Base-by-base conservation (phyloP, 2,329 filamentous ascomycete species). In the Colletotrichum higginsianum region DNA sequence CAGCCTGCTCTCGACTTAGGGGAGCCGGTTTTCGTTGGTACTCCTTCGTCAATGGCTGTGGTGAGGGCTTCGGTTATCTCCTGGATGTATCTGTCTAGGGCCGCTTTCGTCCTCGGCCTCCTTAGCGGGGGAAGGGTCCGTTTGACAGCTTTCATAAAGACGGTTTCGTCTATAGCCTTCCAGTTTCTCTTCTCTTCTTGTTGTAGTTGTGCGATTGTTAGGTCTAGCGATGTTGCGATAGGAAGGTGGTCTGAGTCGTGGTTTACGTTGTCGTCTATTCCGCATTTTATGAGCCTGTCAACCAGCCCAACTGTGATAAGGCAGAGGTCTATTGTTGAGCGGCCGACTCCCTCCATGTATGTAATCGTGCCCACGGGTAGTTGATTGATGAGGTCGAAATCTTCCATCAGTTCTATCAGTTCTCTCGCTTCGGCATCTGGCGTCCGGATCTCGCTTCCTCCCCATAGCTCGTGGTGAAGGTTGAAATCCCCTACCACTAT, bases 51-150 rank as follows among this genome's bases (percentile, higher is more conserved):
- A 8, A 62, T 62, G n/a, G 60, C 60, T 26, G 18, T 40, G 2
- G 6, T 38, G 18, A 62, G 18, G 60, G 60, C 30, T 30, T 62
- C 16, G 11, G 42, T 38, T 3, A 21, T 62, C n/a, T 23, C 23
- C 44, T 53, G 2, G 11, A 62, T 6, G n/a, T 50, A 62, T 62
- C 46, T 30, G 21, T 62, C 60, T n/a, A 62, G 46, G 26, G 60
- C 60, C 15, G 30, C 13, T 21, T 62, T 62, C n/a, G 47, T 62
- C 42, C 60, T 62, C 11, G n/a, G 60, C 26, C 60, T 62, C 40
- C 4, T 11, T 23, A 62, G 18, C 30, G 11, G 1, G 3, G 18
- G 30, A 9, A 62, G 11, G 16, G 18, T 35, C n/a, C 49, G 6
- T 42, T 38, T n/a, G 18, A 62, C 16, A 2, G 60, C 35, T 35